Base-by-base conservation (phyloP, 2,329 filamentous ascomycete genomes). In the Talaromyces atroroseus region DNA sequence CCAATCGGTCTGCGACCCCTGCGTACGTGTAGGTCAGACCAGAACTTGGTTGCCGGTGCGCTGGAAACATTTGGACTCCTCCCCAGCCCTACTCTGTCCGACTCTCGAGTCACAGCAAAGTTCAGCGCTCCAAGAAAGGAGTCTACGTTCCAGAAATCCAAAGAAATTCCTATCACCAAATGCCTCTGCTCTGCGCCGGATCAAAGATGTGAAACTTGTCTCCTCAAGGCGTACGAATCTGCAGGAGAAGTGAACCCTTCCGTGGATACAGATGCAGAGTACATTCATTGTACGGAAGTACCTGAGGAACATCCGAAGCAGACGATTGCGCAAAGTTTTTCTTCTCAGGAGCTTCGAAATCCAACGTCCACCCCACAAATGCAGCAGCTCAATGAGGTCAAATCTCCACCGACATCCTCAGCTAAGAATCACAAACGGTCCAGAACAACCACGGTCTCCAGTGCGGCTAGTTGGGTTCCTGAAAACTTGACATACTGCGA, bases 401-500 rank as follows among this genome's bases (percentile, higher is more conserved):
- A 42, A 54, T 60, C 21, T 56, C 63, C 36, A 57, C 32, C 61
- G 7, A 60, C 53, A 1, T 63, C 60, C 62, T n/a, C 62, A 56
- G 23, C 61, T 34, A 60, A 63, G 61, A 53, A 21, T 65, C 52
- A 60, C 18, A 59, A 69, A 56, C 62, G 71, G 44, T 64, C 65
- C 12, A 65, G 71, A 49, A 67, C 69, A 7, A 65, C 59, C 6
- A 73, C 71, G 7, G 65, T 68, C 14, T 73, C 71, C 5, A 73
- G 69, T 49, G 68, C 69, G 55, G 65, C 68, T 8, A 72, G 71
- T 59, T 73, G 71, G 71, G 63, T 68, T 18, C 68, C 71, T 1
- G 69, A 64, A 54, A 70, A 68, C 29, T 62, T 73, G 24, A 69
- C 69, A 2, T 70, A 73, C 52, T 73, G 66, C 57, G 66, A 73